Percentiles rank a stretch among this genome's conserved stretches.
Conservation (phyloP, 73 alveolate species). For the Paramecium sexaurelia region DNA sequence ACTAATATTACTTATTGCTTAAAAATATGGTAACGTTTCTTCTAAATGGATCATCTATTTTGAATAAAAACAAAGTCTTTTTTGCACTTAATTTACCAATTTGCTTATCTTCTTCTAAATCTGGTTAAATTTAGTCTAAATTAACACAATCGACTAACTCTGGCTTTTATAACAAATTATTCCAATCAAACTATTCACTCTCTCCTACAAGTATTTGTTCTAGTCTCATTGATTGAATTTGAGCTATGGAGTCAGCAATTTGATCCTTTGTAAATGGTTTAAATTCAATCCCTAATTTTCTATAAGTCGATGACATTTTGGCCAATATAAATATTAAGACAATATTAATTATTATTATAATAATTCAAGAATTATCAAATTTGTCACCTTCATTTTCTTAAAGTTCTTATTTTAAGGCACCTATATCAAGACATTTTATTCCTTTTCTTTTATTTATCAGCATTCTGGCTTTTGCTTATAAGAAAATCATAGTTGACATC, state of each 20-base stretch:
- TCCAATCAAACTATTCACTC: conserved; percentile 32
- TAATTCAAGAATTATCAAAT: neutral
- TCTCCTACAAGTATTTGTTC: conserved; percentile 18
- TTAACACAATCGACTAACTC: conserved; percentile 17
- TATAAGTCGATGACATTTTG: neutral
- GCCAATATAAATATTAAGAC: neutral
- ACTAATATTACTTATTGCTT: neutral
- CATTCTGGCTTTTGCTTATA: neutral
- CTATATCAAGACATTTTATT: neutral
- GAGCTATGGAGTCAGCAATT: neutral
- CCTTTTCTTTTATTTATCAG: conserved; percentile 10
- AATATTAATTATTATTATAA: neutral
- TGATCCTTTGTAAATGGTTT: neutral
- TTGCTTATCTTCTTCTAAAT: neutral
- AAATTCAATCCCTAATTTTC: conserved; percentile 8
- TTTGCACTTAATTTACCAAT: neutral
- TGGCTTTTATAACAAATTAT: neutral
- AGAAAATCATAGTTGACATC: neutral
- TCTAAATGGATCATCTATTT: conserved; percentile 1
- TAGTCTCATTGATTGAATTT: neutral
- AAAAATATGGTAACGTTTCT: conserved; percentile 3
- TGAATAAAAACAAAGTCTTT: conserved; percentile 20
- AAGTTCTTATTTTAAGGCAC: neutral
- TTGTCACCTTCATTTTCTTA: neutral
- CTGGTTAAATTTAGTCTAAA: neutral